Evolutionary conservation across 371 early-diverging fungal genomes (phyloP), one percentile per base, ranked within the genome.

Genomic region (Mortierella sp.): DNA sequence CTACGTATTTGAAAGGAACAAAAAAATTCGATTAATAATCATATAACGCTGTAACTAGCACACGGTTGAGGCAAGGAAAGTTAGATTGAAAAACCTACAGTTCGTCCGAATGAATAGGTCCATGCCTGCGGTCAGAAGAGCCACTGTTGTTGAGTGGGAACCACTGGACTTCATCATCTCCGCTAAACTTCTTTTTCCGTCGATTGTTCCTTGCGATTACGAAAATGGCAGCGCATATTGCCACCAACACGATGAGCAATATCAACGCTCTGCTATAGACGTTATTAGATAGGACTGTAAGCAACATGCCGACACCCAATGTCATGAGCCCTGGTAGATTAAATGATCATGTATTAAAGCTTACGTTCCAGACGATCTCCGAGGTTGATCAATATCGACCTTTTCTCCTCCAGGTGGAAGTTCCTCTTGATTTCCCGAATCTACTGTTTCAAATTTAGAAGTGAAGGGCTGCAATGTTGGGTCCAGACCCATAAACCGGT

Each of bases 401-500:
- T 66, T 67, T 43, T 63, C 71, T 2, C 76, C 76, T 4, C 64
- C 64, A 17, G 76, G 68, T 10, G 76, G 76, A 12, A 64, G 53
- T 2, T 54, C 60, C 22, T 40, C 63, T 1, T 28, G 12, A 26
- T 1, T n/a, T n/a, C n/a, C n/a, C n/a, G 45, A 17, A 45, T 45
- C 13, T 6, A 17, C 70, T 3, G 68, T 66, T 29, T 60, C 78
- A 43, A 78, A 43, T 13, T 43, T 59, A 3, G 78, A 78, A 0
- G 53, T 29, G n/a, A 78, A 78, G 0, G 42, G 5, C 47, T 78
- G 73, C 31, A 66, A 28, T 57, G 34, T 73, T 17, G 57, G 23
- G 28, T 81, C 74, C 32, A 84, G 29, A 12, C 90, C 86, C 68
- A 95, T 89, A 58, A 93, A 90, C 40, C 93, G 85, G 75, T 94